phyloP scores from a whole-genome alignment of 2,329 filamentous ascomycete species.

The Aspergillus pseudoglaucus region DNA sequence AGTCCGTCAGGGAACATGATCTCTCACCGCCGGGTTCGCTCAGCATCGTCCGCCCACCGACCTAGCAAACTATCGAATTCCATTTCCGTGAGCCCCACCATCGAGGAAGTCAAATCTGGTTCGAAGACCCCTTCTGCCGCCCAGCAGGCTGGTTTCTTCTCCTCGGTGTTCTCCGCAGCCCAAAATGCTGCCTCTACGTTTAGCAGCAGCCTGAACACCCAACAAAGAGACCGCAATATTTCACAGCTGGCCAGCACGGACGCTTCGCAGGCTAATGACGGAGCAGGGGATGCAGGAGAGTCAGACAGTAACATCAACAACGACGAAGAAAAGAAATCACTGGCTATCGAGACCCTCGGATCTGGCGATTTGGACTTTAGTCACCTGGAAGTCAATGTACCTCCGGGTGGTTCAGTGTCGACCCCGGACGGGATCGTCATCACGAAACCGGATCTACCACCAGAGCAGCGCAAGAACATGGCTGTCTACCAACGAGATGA shows the following conservation, averaged over 20 bases:
- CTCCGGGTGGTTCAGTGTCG: constrained; percentile 27
- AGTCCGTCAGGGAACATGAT: constrained; percentile 66
- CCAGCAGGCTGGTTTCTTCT: constrained; percentile 69
- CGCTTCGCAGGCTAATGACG: constrained; percentile 16
- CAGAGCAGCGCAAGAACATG: constrained; percentile 31
- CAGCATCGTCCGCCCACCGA: constrained; percentile 49
- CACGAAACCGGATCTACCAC: constrained; percentile 26
- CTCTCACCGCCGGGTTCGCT: constrained; percentile 60
- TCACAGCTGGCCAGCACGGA: constrained; percentile 28
- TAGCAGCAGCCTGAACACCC: constrained; percentile 53
- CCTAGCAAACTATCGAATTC: constrained; percentile 86
- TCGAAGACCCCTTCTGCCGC: constrained; percentile 53
- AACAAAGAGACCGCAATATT: constrained; percentile 38
- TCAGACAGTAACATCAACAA: constrained; percentile 17
- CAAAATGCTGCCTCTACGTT: constrained; percentile 86
- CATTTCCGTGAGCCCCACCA: constrained; percentile 63
- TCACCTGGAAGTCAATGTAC: constrained; percentile 65
- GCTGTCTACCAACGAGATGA: constrained; percentile 42
- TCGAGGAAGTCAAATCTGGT: constrained; percentile 53
- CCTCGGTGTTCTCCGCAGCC: constrained; percentile 83
- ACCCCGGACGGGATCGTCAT: constrained; percentile 34
- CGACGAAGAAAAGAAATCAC: constrained; percentile 53
- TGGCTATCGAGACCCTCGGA: constrained; percentile 82
- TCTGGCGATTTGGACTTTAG: constrained; percentile 82
- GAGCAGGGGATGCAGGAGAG: constrained; percentile 20